phyloP scores from a whole-genome alignment of 1,139 yeast species.

The Petasospora rhodanensis region DNA sequence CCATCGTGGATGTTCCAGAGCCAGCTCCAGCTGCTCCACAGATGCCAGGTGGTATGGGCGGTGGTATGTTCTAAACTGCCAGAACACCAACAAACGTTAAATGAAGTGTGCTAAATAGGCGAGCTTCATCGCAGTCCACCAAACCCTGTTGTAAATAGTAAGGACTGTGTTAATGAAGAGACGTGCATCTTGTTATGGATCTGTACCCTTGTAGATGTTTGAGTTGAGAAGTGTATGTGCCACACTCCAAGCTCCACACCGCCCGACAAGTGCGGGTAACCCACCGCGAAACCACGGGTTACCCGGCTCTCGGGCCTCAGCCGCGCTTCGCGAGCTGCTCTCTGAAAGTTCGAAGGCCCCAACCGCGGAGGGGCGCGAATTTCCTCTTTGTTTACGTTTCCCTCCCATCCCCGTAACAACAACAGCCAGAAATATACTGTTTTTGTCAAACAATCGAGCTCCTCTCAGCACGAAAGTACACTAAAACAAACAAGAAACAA shows the following conservation, averaged over 20 bases:
- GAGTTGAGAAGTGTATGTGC: no score
- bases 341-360: no score
- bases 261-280: no score
- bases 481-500: slow-evolving; percentile 25
- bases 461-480: not conserved
- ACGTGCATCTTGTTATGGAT: no score
- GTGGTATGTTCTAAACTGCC: slow-evolving; percentile 31
- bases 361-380: no score
- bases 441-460: not conserved
- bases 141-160: slow-evolving; percentile 1
- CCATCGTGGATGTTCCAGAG: slow-evolving; percentile 96
- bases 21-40: slow-evolving; percentile 65
- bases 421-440: slow-evolving; percentile 1
- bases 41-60: slow-evolving; percentile 50
- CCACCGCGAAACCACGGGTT: no score
- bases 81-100: not conserved
- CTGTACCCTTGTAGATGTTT: no score
- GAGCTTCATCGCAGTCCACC: not conserved
- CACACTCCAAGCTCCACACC: no score
- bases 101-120: no score
- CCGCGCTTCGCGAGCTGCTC: no score
- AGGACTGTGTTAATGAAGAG: no score
- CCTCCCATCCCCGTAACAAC: slow-evolving; percentile 7
- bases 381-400: slow-evolving; percentile 11
- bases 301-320: no score